Conservation (phyloP, 306 rosid genomes). For the Echinosophora koreensis region DNA sequence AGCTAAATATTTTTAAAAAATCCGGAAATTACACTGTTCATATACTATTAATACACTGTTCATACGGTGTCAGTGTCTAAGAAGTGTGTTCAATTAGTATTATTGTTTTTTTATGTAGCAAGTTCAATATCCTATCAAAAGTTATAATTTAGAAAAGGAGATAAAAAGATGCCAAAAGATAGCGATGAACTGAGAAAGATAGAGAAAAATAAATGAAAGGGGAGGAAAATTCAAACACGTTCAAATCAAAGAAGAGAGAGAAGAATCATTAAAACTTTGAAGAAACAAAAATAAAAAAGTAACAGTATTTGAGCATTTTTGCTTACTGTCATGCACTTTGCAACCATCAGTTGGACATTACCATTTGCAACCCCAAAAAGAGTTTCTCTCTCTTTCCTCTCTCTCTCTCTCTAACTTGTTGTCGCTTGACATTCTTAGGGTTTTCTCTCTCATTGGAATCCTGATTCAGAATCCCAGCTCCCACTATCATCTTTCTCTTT, state of each 20-base stretch:
- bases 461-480: conserved; percentile 67
- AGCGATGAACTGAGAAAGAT: background rate
- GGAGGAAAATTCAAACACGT: conserved; percentile 19
- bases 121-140: background rate
- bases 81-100: too few species aligned
- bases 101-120: background rate
- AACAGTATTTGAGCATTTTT: conserved; percentile 15
- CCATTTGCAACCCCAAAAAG: background rate
- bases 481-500: conserved; percentile 20
- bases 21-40: too few species aligned
- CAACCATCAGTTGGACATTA: background rate
- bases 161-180: background rate
- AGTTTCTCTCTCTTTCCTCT: conserved; percentile 14
- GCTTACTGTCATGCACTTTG: conserved; percentile 54
- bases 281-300: conserved; percentile 14
- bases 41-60: too few species aligned
- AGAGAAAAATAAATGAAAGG: background rate
- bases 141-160: background rate
- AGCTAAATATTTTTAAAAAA: too few species aligned
- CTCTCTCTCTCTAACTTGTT: background rate
- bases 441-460: conserved; percentile 49
- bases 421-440: conserved; percentile 40
- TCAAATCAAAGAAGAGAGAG: conserved; percentile 24
- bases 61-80: too few species aligned
- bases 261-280: conserved; percentile 28